phyloP scores from a whole-genome alignment of 2,329 filamentous ascomycete genomes.

The Monilinia aucupariae region DNA sequence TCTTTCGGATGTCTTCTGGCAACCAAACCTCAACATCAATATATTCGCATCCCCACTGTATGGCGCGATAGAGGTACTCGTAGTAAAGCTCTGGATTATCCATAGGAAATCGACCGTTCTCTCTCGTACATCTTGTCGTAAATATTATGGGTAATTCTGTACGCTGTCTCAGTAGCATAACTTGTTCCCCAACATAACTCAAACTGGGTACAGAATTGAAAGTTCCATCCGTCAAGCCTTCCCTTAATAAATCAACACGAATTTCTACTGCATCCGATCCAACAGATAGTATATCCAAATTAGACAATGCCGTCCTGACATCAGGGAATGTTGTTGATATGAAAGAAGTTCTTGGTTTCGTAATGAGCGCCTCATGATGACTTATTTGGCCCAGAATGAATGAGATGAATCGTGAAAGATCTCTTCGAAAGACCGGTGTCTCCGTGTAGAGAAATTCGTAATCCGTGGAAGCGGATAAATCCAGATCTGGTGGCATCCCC shows the following conservation, averaged over 20 bases:
- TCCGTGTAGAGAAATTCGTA: slow-evolving; percentile 83
- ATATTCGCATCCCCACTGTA: slow-evolving; percentile 87
- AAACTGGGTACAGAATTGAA: slow-evolving; percentile 67
- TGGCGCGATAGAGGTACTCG: slow-evolving; percentile 73
- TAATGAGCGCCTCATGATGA: slow-evolving; percentile 70
- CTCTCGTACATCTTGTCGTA: slow-evolving; percentile 73
- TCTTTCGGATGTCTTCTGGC: slow-evolving; percentile 66
- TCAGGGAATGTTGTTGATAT: slow-evolving; percentile 88
- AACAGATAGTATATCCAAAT: slow-evolving; percentile 81
- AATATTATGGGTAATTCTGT: slow-evolving; percentile 89
- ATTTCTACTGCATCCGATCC: slow-evolving; percentile 82
- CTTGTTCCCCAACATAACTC: slow-evolving; percentile 78
- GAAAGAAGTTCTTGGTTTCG: slow-evolving; percentile 73
- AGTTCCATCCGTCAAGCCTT: slow-evolving; percentile 57
- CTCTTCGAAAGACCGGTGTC: slow-evolving; percentile 64
- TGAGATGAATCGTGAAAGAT: slow-evolving; percentile 72
- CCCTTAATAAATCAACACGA: slow-evolving; percentile 73
- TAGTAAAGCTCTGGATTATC: slow-evolving; percentile 70
- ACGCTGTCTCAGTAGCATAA: slow-evolving; percentile 76
- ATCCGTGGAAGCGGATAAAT: slow-evolving; percentile 65
- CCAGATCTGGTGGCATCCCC: slow-evolving; percentile 61
- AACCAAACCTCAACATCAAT: slow-evolving; percentile 87
- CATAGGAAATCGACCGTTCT: slow-evolving; percentile 83
- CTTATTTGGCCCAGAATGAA: slow-evolving; percentile 74
- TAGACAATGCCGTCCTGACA: slow-evolving; percentile 73